Evolutionary conservation across 2,329 filamentous ascomycete species (phyloP).

Genomic region (Talaromyces sp.): DNA sequence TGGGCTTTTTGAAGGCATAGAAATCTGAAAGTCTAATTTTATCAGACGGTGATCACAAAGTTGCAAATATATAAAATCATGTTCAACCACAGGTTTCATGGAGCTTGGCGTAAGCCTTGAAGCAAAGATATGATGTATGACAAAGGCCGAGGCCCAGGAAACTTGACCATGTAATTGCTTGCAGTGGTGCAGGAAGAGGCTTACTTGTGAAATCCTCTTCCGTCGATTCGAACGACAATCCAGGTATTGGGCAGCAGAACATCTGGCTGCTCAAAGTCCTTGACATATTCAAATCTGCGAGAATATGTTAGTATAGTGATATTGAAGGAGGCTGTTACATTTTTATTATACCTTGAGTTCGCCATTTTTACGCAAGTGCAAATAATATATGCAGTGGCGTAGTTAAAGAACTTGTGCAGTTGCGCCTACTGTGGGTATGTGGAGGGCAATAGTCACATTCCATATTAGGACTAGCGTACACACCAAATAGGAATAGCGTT

Average conservation of each 20-base stretch:
- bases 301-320: constrained; percentile 5
- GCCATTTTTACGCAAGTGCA: constrained; percentile 30
- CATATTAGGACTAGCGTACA: too few relatives aligned
- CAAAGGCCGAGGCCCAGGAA: too few relatives aligned
- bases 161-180: too few relatives aligned
- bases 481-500: too few relatives aligned
- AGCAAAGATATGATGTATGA: too few relatives aligned
- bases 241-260: constrained; percentile 84
- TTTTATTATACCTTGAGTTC: constrained; percentile 43
- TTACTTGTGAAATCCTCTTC: constrained; percentile 92
- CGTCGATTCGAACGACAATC: constrained; percentile 93
- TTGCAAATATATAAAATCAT: not conserved
- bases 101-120: too few relatives aligned
- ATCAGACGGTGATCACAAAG: not conserved
- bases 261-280: constrained; percentile 82
- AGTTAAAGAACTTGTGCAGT: constrained; percentile 6
- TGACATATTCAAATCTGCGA: constrained; percentile 88
- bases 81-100: not conserved
- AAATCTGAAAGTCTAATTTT: constrained; percentile 71
- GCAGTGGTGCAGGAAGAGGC: constrained; percentile 20
- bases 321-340: not conserved
- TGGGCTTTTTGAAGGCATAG: constrained; percentile 88
- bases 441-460: too few relatives aligned
- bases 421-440: constrained; percentile 5
- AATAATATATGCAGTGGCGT: constrained; percentile 5